Base-by-base conservation (phyloP, 495 filamentous ascomycete species). In the Physcia stellaris region DNA sequence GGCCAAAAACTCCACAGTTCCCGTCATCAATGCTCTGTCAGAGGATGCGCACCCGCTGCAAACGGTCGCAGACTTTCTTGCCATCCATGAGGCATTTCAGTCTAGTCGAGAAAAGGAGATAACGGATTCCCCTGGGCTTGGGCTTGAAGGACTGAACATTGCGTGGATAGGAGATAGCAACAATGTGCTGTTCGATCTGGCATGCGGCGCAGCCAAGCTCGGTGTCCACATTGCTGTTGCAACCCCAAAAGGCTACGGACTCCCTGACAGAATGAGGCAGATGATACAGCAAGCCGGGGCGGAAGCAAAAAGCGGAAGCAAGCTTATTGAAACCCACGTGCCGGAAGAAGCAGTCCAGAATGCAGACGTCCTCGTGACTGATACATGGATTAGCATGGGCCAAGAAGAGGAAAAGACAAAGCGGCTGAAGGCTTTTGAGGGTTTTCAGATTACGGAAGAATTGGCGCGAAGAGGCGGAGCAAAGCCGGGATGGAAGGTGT, bases 341-440 rank as follows among this genome's bases (percentile, higher is more conserved):
- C 90, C 90, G 2, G 83, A 88, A 53, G 83, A 92, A 51, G 90
- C 90, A 0, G 75, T 96, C 45, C 83, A 81, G 66, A 66, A 78
- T 42, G 88, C 90, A 1, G 83, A 96, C 50, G 67, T 98, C 29
- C 63, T 98, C 15, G 83, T 96, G 0, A 98, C 90, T 0, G 90
- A 98, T 51, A 98, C 90, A 6, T 98, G 88, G 88, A 69, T 94
- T 9, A 92, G 83, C 0, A 95, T 95, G 90, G 90, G 90, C 28
- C 86, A 95, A 63, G 90, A 98, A 60, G 75, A 68, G 32, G 86
- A 95, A 62, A 64, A 74, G 23, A 65, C 71, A 39, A 75, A 79
- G 62, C 66, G 81, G 41, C 50, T 94, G 43, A 73, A 77, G 59
- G 83, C 76, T 20, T 98, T 98, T 51, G 67, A 70, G 21, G 86